Evolutionary conservation across 2,329 filamentous ascomycete species (phyloP).

Genomic region (Colletotrichum sp.): DNA sequence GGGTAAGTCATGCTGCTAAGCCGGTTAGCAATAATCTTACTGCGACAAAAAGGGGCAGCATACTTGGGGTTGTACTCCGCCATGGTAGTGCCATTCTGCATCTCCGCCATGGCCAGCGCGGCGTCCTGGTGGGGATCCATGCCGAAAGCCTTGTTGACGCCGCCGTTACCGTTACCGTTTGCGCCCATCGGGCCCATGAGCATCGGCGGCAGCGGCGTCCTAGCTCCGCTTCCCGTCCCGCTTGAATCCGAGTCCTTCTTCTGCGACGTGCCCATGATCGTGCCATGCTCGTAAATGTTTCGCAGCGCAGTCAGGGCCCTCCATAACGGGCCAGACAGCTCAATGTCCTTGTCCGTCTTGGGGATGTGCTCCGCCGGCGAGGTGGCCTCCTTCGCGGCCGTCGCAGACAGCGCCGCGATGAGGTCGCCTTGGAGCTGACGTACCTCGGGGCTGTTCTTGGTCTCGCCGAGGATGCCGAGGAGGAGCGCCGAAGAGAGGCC

Average conservation of each 20-base stretch:
- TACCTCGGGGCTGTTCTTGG: slow-evolving; percentile 67
- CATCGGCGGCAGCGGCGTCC: slow-evolving; percentile 41
- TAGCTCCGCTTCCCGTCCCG: slow-evolving; percentile 47
- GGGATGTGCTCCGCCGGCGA: slow-evolving; percentile 59
- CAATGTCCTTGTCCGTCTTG: slow-evolving; percentile 64
- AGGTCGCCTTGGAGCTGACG: slow-evolving; percentile 68
- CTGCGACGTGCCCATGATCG: slow-evolving; percentile 51
- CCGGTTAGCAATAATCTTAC: neutral
- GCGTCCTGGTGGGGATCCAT: slow-evolving; percentile 65
- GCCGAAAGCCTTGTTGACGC: slow-evolving; percentile 20
- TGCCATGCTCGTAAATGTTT: slow-evolving; percentile 71
- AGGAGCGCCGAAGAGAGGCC: slow-evolving; percentile 69
- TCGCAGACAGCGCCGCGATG: slow-evolving; percentile 67
- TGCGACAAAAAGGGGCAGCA: neutral
- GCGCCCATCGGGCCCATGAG: slow-evolving; percentile 25
- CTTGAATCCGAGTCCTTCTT: slow-evolving; percentile 55
- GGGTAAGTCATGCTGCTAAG: slow-evolving; percentile 38
- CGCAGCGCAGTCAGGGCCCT: slow-evolving; percentile 65
- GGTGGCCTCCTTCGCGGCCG: slow-evolving; percentile 65
- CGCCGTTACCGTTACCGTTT: slow-evolving; percentile 8
- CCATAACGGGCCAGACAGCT: slow-evolving; percentile 65
- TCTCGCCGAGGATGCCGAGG: slow-evolving; percentile 67
- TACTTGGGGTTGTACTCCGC: slow-evolving; percentile 21
- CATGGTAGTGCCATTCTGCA: slow-evolving; percentile 62
- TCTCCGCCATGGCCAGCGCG: slow-evolving; percentile 67